Evolutionary conservation across 1,139 yeast genomes (phyloP).

Genomic region (Meyerozyma elateridarum): DNA sequence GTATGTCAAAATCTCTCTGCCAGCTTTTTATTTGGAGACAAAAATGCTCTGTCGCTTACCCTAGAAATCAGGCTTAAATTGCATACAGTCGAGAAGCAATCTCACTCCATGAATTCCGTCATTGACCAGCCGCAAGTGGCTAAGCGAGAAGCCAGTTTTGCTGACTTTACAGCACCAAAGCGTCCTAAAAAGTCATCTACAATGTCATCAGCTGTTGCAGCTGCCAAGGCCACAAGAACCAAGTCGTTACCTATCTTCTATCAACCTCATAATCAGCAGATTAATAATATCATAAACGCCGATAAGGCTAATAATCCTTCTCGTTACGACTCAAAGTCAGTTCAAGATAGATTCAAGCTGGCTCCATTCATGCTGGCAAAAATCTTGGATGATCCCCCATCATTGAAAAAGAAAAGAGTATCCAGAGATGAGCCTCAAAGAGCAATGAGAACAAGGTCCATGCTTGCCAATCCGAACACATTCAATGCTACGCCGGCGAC

Average conservation of each 20-base stretch:
- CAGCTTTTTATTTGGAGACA: conserved; percentile 42
- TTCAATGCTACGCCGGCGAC: conserved; percentile 1
- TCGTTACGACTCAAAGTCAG: conserved; percentile 38
- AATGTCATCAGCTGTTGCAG: conserved; percentile 23
- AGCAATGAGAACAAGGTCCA: conserved; percentile 43
- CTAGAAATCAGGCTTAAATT: conserved; percentile 62
- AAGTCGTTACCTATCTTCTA: conserved; percentile 58
- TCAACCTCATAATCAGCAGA: conserved; percentile 36
- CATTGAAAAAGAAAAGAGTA: conserved; percentile 31
- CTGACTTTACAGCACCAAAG: neutral
- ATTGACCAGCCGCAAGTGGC: conserved; percentile 2
- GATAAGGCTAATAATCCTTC: conserved; percentile 38
- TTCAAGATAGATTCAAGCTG: conserved; percentile 45
- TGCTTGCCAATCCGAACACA: conserved; percentile 17
- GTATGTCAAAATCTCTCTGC: conserved; percentile 68
- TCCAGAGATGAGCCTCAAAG: conserved; percentile 34
- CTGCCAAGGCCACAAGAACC: conserved; percentile 58
- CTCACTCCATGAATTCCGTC: conserved; percentile 5
- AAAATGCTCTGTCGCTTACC: conserved; percentile 47
- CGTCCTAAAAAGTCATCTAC: conserved; percentile 6
- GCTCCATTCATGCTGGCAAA: conserved; percentile 44
- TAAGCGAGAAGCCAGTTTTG: conserved; percentile 4
- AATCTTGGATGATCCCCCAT: conserved; percentile 32
- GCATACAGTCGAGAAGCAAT: conserved; percentile 32
- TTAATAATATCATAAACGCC: conserved; percentile 39